Base-by-base conservation (phyloP, 2,329 filamentous ascomycete species). In the Esteya vermicola region DNA sequence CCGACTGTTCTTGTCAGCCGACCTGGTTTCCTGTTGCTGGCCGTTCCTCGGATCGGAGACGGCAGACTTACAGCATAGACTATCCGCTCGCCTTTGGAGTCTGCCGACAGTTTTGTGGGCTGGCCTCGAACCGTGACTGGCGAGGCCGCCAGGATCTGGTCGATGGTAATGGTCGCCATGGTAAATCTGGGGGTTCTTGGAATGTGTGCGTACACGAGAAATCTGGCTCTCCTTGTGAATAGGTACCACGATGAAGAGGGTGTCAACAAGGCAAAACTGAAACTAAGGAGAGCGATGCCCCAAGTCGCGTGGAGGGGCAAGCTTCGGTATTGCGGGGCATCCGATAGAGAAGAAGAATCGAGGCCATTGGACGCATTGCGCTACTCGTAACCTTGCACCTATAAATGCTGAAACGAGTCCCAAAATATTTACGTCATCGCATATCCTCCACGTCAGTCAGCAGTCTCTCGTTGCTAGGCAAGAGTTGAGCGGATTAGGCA, bases 31-130 rank as follows among this genome's bases (percentile, higher is more conserved):
- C 30, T 33, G 9, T 10, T 25, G 9, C 13, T 13, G 9, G 7
- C 19, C 19, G 14, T 14, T 5, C 16, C 27, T 7, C 4, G 10
- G n/a, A 16, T 20, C 22, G 6, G 9, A n/a, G n/a, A n/a, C n/a
- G 9, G 4, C 13, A 9, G 14, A 61, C 78, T 59, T 69, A 93
- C 86, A 45, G 89, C 85, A 60, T 98, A 98, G 44, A 85, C 82
- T 62, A 98, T 79, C 49, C 85, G 76, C 63, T 95, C 81, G 49
- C 91, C 89, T 60, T 93, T 94, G 47, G 80, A 63, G 59, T 96
- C 89, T 33, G 78, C 74, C 28, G 85, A 93, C 37, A 98, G 78
- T 55, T 85, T 85, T 12, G 89, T 95, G 44, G 89, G 81, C 57
- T 88, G 81, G 43, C 88, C 89, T 49, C 91, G 77, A 42, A 75